Evolutionary conservation across 2,329 filamentous ascomycete species (phyloP), one percentile per base, ranked within the genome.

Genomic region (Tolypocladium tundrense): DNA sequence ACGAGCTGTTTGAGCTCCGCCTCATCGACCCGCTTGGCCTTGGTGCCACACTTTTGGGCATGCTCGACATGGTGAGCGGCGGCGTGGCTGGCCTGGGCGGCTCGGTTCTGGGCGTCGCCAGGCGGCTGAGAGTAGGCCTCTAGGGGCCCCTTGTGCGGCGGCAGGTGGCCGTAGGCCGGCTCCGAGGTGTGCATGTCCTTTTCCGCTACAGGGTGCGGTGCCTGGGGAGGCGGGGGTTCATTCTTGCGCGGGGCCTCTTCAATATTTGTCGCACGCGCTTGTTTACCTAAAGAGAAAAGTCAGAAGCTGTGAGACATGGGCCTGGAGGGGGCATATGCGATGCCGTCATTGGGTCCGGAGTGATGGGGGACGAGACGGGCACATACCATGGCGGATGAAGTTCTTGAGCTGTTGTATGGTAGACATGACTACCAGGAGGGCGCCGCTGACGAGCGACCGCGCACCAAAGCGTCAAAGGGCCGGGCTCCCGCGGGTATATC

Each of bases 341-440:
- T 59, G 53, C 45, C 59, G 55, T 59, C 60, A 60, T 58, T 37
- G 45, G 40, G 37, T n/a, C 48, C 31, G 40, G 55, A 33, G 11
- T 21, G 35, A 33, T 6, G 37, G 27, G 41, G 16, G 40, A 58
- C 13, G 54, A 33, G 39, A 13, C 45, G 40, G 27, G 51, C 13
- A 58, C 78, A 58, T 76, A 86, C 83, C 93, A 80, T 97, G 93
- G 65, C 93, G 90, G 76, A 97, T 94, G 76, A 97, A 95, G 76
- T 97, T 97, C 77, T 97, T 97, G 68, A 97, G 84, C 72, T 94
- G 94, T 78, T 97, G 93, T 77, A 97, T 96, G 64, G 83, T 85
- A 68, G 83, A 85, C 83, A 86, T 85, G 66, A 60, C 67, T 65
- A 57, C 60, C 52, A 3, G 53, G n/a, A 39, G 37, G 48, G 31